These are phyloP conservation scores for Vicia sativa DNA, from an alignment of 306 rosid genomes.

Conservation along the genomic window DNA sequence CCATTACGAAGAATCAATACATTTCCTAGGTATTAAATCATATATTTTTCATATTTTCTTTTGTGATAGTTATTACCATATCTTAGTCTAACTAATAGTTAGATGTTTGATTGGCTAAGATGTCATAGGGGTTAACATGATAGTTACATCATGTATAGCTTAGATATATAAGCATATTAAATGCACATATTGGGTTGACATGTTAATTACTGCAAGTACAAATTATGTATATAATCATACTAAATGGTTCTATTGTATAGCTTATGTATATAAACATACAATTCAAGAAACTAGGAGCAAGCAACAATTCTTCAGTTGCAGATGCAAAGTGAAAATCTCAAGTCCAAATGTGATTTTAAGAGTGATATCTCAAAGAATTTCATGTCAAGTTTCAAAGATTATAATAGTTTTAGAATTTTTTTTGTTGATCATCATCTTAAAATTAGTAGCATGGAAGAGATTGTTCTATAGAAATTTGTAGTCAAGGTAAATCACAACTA, in stretches of 20 bases:
- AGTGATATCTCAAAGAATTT: constrained; percentile 59
- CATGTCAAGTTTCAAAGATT: not conserved
- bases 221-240: not conserved
- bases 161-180: not conserved
- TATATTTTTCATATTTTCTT: no score
- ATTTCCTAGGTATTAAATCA: no score
- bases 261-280: not conserved
- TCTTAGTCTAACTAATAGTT: no score
- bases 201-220: not conserved
- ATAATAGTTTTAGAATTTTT: no score
- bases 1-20: no score
- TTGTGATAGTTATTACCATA: no score
- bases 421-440: constrained; percentile 60
- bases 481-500: constrained; percentile 9
- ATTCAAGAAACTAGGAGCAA: constrained; percentile 71
- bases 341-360: constrained; percentile 78
- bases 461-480: constrained; percentile 42
- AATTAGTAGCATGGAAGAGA: constrained; percentile 87
- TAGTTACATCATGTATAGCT: constrained; percentile 15
- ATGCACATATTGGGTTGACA: not conserved
- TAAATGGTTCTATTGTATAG: not conserved
- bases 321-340: constrained; percentile 85
- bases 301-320: constrained; percentile 82
- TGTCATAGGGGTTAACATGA: not conserved
- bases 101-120: no score